Evolutionary conservation across 2,329 filamentous ascomycete species (phyloP).

Genomic region (Gaeumannomyces sp.): DNA sequence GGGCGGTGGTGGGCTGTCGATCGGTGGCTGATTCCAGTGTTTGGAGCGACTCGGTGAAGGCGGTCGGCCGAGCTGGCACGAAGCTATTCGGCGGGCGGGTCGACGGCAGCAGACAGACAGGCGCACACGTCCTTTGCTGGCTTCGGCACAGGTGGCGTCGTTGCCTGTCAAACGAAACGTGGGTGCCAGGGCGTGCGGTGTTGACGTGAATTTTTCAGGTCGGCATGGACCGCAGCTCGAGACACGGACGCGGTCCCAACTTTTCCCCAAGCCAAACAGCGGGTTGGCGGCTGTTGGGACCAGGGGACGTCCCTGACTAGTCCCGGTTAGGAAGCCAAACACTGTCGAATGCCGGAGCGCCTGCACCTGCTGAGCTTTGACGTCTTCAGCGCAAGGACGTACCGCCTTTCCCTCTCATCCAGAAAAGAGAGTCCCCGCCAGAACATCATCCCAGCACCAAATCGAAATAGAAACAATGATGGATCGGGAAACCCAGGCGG

Average conservation of each 20-base stretch:
- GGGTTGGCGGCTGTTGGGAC: too few species aligned
- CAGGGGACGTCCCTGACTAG: neutral
- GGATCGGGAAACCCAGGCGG: too few species aligned
- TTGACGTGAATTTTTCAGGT: neutral
- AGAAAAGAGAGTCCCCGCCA: too few species aligned
- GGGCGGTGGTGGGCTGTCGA: neutral
- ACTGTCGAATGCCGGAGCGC: neutral
- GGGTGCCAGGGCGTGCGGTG: too few species aligned
- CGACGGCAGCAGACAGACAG: neutral
- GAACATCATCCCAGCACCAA: too few species aligned
- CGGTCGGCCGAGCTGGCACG: neutral
- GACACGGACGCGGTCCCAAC: neutral
- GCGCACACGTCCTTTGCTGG: neutral
- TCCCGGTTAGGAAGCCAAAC: neutral
- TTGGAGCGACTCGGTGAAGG: neutral
- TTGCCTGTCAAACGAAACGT: neutral
- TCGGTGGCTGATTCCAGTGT: neutral
- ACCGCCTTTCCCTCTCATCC: too few species aligned
- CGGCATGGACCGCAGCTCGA: neutral
- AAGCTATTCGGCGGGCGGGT: neutral
- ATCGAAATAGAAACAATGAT: too few species aligned
- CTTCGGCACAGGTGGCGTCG: neutral
- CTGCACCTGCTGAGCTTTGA: neutral
- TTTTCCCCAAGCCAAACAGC: neutral
- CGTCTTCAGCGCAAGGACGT: neutral